Evolutionary conservation across 73 alveolate genomes (phyloP), one percentile per base, ranked within the genome.

Genomic region (Breviolum minutum): DNA sequence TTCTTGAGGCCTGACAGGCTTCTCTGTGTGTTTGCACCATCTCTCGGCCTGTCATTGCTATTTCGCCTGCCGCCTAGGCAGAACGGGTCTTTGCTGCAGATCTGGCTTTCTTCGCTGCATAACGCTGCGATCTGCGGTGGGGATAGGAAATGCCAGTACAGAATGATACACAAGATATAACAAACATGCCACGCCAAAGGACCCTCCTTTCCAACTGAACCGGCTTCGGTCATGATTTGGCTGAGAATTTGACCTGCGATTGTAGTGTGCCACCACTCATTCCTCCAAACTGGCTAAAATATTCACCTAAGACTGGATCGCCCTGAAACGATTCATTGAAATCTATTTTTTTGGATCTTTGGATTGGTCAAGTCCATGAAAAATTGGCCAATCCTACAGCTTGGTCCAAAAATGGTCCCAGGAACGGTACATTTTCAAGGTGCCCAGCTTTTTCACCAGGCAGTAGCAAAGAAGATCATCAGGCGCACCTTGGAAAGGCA

Each of bases 391-490:
- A 79, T 14, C n/a, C 17, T 79, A 30, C 30, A 24, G 29, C 27
- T 5, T n/a, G n/a, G 17, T 79, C 87, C 19, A 66, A 0, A 2
- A 8, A 32, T 19, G 27, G 20, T 79, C 62, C 85, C 30, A 90
- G 96, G 12, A 10, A 87, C 96, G 96, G 63, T 68, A 90, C 19
- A 17, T 27, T 90, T 24, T 40, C 87, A 90, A 48, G 7, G 96
- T 85, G 30, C 96, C 96, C 20, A 90, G 70, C 63, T 69, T 74
- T 66, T 48, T 54, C 60, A 90, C 96, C 96, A 90, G 66, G 96
- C 96, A 70, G 96, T 90, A 90, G 96, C 96, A 90, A 7, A 90
- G 73, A 27, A 90, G 54, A 7, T 90, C 96, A 60, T 90, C 96
- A 0, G 87, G 87, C 32, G 83, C 96, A 74, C 96, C 96, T 90